Evolutionary conservation across 2,329 filamentous ascomycete species (phyloP), one percentile per base, ranked within the genome.

Genomic region (Alternaria panax): DNA sequence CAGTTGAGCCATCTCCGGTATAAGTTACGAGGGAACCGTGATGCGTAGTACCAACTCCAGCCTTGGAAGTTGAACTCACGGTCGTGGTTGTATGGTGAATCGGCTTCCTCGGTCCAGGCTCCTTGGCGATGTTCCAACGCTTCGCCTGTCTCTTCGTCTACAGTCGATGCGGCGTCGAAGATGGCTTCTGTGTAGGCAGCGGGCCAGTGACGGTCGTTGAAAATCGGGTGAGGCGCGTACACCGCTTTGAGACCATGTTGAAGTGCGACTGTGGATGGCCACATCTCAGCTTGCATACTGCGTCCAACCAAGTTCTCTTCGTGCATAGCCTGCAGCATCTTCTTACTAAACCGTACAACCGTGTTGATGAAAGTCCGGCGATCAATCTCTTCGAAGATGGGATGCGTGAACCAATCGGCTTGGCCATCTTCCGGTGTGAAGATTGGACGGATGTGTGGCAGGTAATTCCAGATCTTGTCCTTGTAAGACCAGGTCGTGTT

Each of bases 221-320:
- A 98, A 55, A 96, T 85, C 1, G 93, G 92, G 71, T 98, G 94
- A 1, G 94, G 94, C 2, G 89, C 92, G 66, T 90, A 96, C 14
- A 97, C 93, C 36, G 92, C 93, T 81, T 97, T 98, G 80, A 92
- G 89, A 11, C 94, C 94, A 75, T 97, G 93, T 60, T 97, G 93
- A 9, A 98, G 84, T 1, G 93, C 92, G 1, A 92, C 88, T 0
- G 91, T 95, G 1, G 90, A 90, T 0, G 93, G 92, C 92, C 92
- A 97, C 93, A 97, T 97, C 79, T 98, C 94, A 0, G 93, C 92
- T 76, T 96, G 96, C 82, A 95, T 96, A 65, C 92, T 91, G 78
- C 96, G 91, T 69, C 93, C 93, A 73, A 90, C 89, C 70, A 92
- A 86, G 28, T 93, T 97, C 81, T 97, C 93, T 55, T 88, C 86